Base-by-base conservation (phyloP, 2,329 filamentous ascomycete genomes). In the Dactylellina parvicollis region DNA sequence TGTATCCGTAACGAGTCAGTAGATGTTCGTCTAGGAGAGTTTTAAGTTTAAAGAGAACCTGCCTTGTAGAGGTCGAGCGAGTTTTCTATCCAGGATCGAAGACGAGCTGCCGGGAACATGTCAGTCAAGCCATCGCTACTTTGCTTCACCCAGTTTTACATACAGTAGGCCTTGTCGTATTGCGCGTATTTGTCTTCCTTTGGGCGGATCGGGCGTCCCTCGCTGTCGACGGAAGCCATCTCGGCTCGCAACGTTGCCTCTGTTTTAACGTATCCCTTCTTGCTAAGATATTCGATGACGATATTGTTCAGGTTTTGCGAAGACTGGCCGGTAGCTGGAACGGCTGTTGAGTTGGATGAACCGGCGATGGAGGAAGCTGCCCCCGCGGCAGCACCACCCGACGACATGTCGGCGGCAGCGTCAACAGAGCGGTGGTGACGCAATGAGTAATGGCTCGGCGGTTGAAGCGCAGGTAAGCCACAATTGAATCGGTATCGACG, bases 51-150 rank as follows among this genome's bases (percentile, higher is more conserved):
- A 30, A 18, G 12, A 18, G 22, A 18, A n/a, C 52, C 77, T 80
- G 90, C 91, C 84, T 96, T 96, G 86, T 98, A 98, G 26, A 98
- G 86, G 76, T 98, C 94, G 22, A 99, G 85, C 70, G 92, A 93
- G 77, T 94, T 92, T 76, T 97, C 92, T 49, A 96, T 89, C 90
- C 93, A 99, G 75, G 87, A 86, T 75, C 86, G 89, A 42, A 96
- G 83, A 42, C 93, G 82, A 65, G 86, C 86, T 84, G 86, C 10
- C 26, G n/a, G 20, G 16, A 36, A 3, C 4, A 22, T 3, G 32
- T 52, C n/a, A 50, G 44, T 16, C 14, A 32, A 10, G 4, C 3
- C 16, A 38, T 55, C n/a, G 40, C 40, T n/a, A 26, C 12, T 42
- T 30, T 59, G 46, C 10, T 54, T 14, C 14, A 36, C 10, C 1